Evolutionary conservation across 805 yeast genomes (phyloP).

Genomic region (Pichia rugopelliculosa): DNA sequence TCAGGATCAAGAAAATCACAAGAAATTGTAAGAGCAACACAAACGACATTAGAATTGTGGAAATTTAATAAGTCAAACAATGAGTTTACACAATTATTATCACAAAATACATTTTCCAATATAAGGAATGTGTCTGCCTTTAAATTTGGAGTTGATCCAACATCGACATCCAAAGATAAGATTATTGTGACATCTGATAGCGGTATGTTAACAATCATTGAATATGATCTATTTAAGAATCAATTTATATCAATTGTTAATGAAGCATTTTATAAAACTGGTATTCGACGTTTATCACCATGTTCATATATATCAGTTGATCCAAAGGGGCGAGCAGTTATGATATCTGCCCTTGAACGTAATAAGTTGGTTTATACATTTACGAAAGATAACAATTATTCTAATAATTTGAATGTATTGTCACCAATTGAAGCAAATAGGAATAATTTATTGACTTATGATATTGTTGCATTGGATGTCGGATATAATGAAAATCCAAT

Average conservation of each 20-base stretch:
- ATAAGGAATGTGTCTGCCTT: conserved; percentile 48
- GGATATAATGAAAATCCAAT: conserved; percentile 69
- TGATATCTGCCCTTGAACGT: conserved; percentile 67
- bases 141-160: conserved; percentile 42
- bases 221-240: conserved; percentile 22
- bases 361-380: conserved; percentile 66
- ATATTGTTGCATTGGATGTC: conserved; percentile 57
- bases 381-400: conserved; percentile 33
- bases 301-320: conserved; percentile 68
- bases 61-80: conserved; percentile 51
- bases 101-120: conserved; percentile 49
- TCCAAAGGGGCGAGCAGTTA: conserved; percentile 59
- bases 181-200: conserved; percentile 73
- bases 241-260: conserved; percentile 38
- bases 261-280: conserved; percentile 68
- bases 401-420: conserved; percentile 43
- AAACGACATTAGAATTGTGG: conserved; percentile 47
- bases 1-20: conserved; percentile 47
- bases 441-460: conserved; percentile 44
- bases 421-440: conserved; percentile 69
- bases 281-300: conserved; percentile 67
- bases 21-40: conserved; percentile 53
- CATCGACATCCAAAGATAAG: conserved; percentile 36
- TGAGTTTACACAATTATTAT: conserved; percentile 35
- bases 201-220: conserved; percentile 54